Percentiles rank a stretch among this genome's conserved stretches.
Evolutionary conservation across 2,329 filamentous ascomycete species (phyloP).

Genomic region (Aspergillus tubingensis): DNA sequence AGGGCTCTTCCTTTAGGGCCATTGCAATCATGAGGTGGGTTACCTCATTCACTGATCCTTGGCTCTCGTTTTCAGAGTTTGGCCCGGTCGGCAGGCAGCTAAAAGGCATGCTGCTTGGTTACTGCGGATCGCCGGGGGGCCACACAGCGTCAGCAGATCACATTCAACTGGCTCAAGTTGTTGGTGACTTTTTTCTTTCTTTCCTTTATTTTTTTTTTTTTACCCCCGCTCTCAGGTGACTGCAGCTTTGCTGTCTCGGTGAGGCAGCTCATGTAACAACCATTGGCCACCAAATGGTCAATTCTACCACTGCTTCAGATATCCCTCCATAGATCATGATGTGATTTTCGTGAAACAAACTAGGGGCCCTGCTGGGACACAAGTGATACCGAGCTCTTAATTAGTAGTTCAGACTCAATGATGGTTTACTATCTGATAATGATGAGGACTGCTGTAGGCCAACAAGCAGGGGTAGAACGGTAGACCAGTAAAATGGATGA

Average conservation of each 20-base stretch:
- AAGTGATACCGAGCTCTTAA: neutral
- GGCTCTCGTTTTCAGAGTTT: constrained; percentile 5
- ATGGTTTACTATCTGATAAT: neutral
- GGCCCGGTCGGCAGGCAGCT: constrained; percentile 6
- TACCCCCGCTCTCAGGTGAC: constrained; percentile 8
- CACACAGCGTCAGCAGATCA: constrained; percentile 12
- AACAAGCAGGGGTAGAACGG: neutral
- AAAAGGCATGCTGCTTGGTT: constrained; percentile 1
- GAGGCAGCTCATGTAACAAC: neutral
- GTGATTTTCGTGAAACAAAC: neutral
- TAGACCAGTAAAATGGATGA: neutral
- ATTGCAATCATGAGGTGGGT: neutral
- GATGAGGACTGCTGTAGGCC: neutral
- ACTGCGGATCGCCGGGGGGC: constrained; percentile 6
- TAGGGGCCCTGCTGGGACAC: neutral
- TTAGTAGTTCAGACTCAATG: neutral
- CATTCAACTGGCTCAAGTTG: neutral
- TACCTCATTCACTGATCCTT: constrained; percentile 6
- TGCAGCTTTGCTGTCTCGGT: neutral
- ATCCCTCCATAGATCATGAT: neutral
- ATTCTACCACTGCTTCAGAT: neutral
- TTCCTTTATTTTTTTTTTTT: too few relatives aligned
- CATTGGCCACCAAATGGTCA: neutral
- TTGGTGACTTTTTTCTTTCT: neutral
- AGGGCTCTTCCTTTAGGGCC: neutral